These are phyloP conservation scores for Aspergillus alliaceus DNA, from an alignment of 2,329 filamentous ascomycete species.

Conservation along the genomic window DNA sequence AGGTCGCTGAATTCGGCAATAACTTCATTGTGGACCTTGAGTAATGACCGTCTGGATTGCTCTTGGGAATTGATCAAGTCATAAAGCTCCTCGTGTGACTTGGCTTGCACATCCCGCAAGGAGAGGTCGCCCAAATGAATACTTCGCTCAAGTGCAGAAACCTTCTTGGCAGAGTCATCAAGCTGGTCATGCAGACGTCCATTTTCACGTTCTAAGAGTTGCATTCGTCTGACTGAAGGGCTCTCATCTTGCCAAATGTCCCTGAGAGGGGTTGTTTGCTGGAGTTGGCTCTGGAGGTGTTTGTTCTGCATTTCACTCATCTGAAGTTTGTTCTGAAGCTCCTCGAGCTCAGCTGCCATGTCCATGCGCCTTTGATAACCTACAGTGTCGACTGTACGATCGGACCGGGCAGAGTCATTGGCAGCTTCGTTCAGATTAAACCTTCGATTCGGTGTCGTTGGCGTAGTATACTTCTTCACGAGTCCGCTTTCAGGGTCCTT, in stretches of 20 bases:
- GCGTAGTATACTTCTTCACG: conserved; percentile 66
- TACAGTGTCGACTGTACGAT: conserved; percentile 79
- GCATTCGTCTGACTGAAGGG: conserved; percentile 75
- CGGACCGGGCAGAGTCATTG: conserved; percentile 78
- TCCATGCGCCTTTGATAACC: conserved; percentile 89
- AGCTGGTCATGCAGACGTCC: conserved; percentile 89
- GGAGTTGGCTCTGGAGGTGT: conserved; percentile 84
- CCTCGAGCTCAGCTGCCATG: conserved; percentile 83
- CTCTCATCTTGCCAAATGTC: conserved; percentile 71
- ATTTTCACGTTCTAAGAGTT: conserved; percentile 91
- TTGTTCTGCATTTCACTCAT: conserved; percentile 93
- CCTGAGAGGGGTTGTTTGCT: conserved; percentile 63
- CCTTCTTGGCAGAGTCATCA: conserved; percentile 89
- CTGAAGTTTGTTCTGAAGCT: conserved; percentile 91
- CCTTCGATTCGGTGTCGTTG: conserved; percentile 74
- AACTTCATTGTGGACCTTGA: conserved; percentile 82
- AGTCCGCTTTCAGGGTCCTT: conserved; percentile 57
- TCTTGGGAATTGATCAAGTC: conserved; percentile 93
- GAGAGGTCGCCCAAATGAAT: conserved; percentile 85
- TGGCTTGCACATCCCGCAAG: conserved; percentile 85
- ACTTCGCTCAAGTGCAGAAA: conserved; percentile 82
- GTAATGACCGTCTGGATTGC: conserved; percentile 75
- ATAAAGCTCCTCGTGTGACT: conserved; percentile 90
- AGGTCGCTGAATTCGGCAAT: conserved; percentile 82
- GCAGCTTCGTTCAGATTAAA: conserved; percentile 63